Base-by-base conservation (phyloP, 2,329 filamentous ascomycete genomes). In the Curvularia verruculosa region DNA sequence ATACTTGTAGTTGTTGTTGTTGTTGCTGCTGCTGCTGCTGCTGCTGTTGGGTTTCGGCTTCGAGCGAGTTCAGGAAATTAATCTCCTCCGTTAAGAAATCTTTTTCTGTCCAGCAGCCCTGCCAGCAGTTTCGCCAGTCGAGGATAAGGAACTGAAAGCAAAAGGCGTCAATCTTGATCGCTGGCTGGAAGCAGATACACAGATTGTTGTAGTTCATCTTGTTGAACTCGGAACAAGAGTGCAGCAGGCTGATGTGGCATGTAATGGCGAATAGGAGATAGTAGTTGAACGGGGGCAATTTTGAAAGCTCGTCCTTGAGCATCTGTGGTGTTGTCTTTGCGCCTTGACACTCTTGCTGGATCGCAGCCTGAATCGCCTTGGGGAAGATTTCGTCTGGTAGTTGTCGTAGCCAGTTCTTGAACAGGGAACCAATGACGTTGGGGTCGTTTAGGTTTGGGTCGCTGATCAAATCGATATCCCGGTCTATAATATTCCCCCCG, bases 121-220 rank as follows among this genome's bases (percentile, higher is more conserved):
- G 92, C 94, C 94, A 98, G 79, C 94, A 98, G 66, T 96, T 89
- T 67, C 92, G 88, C 94, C 94, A 98, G 73, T 98, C 90, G 71
- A 92, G 91, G 19, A 98, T 93, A 12, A 98, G 83, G 64, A 96
- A 97, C 69, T 93, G 92, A 83, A 98, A 98, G 75, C 92, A 96
- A 75, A 94, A 96, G 1, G 89, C 89, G 70, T 98, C 94, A 57
- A 98, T 95, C 78, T 94, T 96, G 85, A 98, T 92, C 77, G 92
- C 96, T 3, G 94, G 94, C 77, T 96, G 92, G 77, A 97, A 97
- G 80, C 94, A 98, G 67, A 97, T 96, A 79, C 92, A 96, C 23
- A 98, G 82, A 65, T 97, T 97, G 72, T 91, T 88, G 74, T 94
- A 96, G 73, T 96, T 92, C 94, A 98, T 98, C 81, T 96, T 96